Conservation (phyloP, 2,329 filamentous ascomycete genomes). For the Colletotrichum costaricense region DNA sequence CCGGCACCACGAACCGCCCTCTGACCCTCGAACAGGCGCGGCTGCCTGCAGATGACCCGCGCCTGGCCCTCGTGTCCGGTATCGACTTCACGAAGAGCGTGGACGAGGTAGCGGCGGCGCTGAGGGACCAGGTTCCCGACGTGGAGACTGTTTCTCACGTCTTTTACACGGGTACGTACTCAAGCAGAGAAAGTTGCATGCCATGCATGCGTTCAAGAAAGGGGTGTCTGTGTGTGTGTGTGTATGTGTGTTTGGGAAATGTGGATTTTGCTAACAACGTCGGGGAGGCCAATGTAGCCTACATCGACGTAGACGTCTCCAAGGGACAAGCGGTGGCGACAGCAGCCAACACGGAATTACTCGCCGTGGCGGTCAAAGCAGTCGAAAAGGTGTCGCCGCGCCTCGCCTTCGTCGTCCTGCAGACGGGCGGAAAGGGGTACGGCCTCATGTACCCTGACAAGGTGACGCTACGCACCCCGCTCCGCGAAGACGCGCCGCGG, state of each 20-base stretch:
- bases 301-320: too few relatives aligned
- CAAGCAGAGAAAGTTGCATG: too few relatives aligned
- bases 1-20: conserved; percentile 36
- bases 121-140: conserved; percentile 28
- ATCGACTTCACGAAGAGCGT: conserved; percentile 31
- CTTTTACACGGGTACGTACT: conserved; percentile 32
- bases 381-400: conserved; percentile 9
- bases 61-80: conserved; percentile 28
- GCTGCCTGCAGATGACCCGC: conserved; percentile 16
- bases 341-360: too few relatives aligned
- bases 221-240: too few relatives aligned
- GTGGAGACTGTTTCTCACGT: conserved; percentile 34
- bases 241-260: too few relatives aligned
- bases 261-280: too few relatives aligned
- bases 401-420: conserved; percentile 31
- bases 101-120: conserved; percentile 10
- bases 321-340: too few relatives aligned
- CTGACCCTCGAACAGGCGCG: conserved; percentile 16
- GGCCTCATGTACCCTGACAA: conserved; percentile 28
- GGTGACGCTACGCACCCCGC: conserved; percentile 12
- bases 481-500: conserved; percentile 27
- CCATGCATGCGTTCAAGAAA: too few relatives aligned
- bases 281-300: too few relatives aligned
- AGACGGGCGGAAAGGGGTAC: conserved; percentile 37
- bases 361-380: not conserved